A percentile compares a stretch with the other conserved stretches of the same genome.
These are phyloP conservation scores for Pyrenula massariospora DNA, from an alignment of 495 filamentous ascomycete species.

Conservation along the genomic window DNA sequence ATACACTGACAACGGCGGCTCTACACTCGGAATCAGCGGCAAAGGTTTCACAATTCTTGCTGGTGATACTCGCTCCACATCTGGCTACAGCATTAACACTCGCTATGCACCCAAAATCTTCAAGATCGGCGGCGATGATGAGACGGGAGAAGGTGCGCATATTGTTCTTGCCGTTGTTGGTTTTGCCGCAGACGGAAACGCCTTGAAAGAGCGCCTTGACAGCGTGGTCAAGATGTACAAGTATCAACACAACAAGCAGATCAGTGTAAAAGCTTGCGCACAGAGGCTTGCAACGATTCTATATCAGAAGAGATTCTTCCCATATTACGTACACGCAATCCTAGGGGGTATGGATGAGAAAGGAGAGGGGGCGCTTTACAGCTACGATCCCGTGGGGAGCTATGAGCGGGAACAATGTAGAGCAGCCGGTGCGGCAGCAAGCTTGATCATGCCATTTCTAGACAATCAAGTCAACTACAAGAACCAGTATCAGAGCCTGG, in stretches of 20 bases:
- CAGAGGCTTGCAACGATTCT: slow-evolving; percentile 87
- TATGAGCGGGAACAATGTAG: slow-evolving; percentile 95
- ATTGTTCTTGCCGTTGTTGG: slow-evolving; percentile 89
- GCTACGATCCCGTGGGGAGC: slow-evolving; percentile 92
- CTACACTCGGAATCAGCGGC: slow-evolving; percentile 88
- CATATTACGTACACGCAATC: slow-evolving; percentile 91
- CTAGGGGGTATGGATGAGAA: slow-evolving; percentile 90
- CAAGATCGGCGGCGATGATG: slow-evolving; percentile 83
- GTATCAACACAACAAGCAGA: slow-evolving; percentile 86
- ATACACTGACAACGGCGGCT: slow-evolving; percentile 96
- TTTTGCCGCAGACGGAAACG: slow-evolving; percentile 86
- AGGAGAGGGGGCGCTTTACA: slow-evolving; percentile 87
- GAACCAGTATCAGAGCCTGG: slow-evolving; percentile 94
- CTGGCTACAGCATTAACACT: slow-evolving; percentile 97
- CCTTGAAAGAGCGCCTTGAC: slow-evolving; percentile 80
- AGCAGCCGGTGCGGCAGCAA: slow-evolving; percentile 88
- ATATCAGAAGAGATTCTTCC: slow-evolving; percentile 96
- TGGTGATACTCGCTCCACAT: slow-evolving; percentile 87
- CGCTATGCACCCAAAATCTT: slow-evolving; percentile 90
- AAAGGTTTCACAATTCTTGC: slow-evolving; percentile 90
- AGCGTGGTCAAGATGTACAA: slow-evolving; percentile 93
- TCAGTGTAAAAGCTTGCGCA: slow-evolving; percentile 86
- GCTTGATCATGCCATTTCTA: slow-evolving; percentile 96
- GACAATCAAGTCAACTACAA: slow-evolving; percentile 99
- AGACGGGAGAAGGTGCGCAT: slow-evolving; percentile 67